Base-by-base conservation (phyloP, 164 flowering plant species). In the Umbellularia californica region DNA sequence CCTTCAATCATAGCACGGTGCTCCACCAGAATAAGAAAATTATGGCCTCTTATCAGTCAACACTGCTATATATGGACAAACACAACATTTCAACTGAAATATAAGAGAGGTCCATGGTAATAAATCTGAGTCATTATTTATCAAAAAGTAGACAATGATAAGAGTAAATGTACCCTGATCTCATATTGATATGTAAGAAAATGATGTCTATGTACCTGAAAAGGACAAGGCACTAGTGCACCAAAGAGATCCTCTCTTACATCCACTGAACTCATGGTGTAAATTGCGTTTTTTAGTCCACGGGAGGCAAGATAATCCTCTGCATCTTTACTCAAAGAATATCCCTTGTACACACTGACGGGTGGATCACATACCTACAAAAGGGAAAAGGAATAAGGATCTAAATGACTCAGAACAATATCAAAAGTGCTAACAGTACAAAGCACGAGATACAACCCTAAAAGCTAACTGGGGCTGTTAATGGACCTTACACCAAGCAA, bases 301-400 rank as follows among this genome's bases (percentile, higher is more conserved):
- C 77, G 74, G 3, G 90, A 82, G 19, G 47, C 76, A 62, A 94
- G 90, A 83, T 88, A 87, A 58, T 87, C 88, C 78, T 87, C 94
- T 52, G 95, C 68, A 33, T 90, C 94, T 78, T 86, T 88, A 28
- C 84, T 78, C 85, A 94, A 79, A 52, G 84, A 74, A 75, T 83
- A 72, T 19, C 98, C 98, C 83, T 91, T 94, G 79, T 76, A 94
- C 30, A 92, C 89, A 77, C 97, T 94, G 35, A 88, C 91, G 67
- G 97, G 87, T 72, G 96, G 94, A 84, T 91, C 91, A 69, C 88
- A 86, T 78, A 94, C 80, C 98, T 94, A 80, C 65, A 62, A 15
- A 62, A 15, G 67, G 27, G 35, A 52, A 74, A 69, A 79, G 72
- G 77, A 33, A 51, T 50, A 50, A 58, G 27, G 23, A 28, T 69